phyloP scores from a whole-genome alignment of 2,329 filamentous ascomycete genomes.

The Microcyclosporella mali region DNA sequence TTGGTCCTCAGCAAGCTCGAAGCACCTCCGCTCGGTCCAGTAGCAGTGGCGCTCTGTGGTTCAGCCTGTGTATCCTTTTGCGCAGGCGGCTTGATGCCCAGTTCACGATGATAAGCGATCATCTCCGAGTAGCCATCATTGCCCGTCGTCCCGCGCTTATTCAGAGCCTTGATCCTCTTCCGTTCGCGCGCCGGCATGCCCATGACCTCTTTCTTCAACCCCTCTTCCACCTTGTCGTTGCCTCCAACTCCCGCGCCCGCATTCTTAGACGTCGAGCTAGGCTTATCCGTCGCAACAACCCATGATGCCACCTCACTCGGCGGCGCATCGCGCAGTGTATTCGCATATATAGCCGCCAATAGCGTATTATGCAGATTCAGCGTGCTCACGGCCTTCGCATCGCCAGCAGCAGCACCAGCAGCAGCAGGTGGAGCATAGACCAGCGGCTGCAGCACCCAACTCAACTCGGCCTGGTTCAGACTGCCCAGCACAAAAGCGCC shows the following conservation, averaged over 20 bases:
- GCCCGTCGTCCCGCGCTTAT: constrained; percentile 17
- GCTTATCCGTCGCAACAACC: constrained; percentile 68
- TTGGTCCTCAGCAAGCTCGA: constrained; percentile 35
- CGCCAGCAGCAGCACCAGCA: constrained; percentile 14
- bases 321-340: constrained; percentile 54
- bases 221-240: constrained; percentile 57
- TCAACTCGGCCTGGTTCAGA: constrained; percentile 57
- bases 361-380: constrained; percentile 57
- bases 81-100: constrained; percentile 21
- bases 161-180: constrained; percentile 40
- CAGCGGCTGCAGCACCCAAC: constrained; percentile 50
- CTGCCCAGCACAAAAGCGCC: constrained; percentile 44
- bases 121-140: constrained; percentile 23
- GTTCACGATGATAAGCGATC: constrained; percentile 24
- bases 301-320: constrained; percentile 55
- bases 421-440: constrained; percentile 46
- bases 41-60: constrained; percentile 18
- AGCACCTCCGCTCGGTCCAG: constrained; percentile 6
- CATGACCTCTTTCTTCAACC: constrained; percentile 60
- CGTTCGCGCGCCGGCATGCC: constrained; percentile 54
- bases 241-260: constrained; percentile 37
- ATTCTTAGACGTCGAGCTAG: constrained; percentile 59
- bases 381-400: constrained; percentile 17
- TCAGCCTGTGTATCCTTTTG: constrained; percentile 12
- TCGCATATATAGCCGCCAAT: constrained; percentile 53